Evolutionary conservation across 139 green algal species (phyloP), one percentile per base, ranked within the genome.

Genomic region (Chlamydomonas incerta): DNA sequence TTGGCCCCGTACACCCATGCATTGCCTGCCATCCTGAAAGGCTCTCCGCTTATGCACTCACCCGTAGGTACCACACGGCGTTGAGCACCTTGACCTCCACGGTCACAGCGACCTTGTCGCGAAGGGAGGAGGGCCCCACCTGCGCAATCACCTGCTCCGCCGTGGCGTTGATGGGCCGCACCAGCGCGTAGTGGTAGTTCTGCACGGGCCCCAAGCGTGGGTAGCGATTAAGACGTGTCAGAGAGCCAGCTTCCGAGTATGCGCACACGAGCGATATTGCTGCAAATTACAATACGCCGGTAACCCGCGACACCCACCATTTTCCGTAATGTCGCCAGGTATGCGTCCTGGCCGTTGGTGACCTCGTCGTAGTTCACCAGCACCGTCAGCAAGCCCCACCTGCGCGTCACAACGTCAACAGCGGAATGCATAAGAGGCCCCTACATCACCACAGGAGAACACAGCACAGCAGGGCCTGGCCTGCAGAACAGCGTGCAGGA

Each of bases 331-430:
- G 34, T 71, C 13, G 26, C n/a, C 68, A 86, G 50, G 67, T 79
- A 79, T 0, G 68, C 35, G 69, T 86, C 80, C 68, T 70, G 11
- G 33, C 68, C 80, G 18, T 52, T 31, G 14, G 68, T 60, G n/a
- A 79, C 80, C 13, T 34, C 55, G 33, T 77, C 57, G 33, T 80
- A 79, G 80, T 86, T 79, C 33, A 86, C 28, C 28, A 79, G 68
- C 37, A 79, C 68, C 31, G 80, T 72, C 55, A 86, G 47, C 15
- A 86, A 3, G 52, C 80, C 80, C 80, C 80, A 86, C 80, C 80
- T 83, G 76, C 33, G 68, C 26, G 62, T 14, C n/a, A n/a, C n/a
- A n/a, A n/a, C n/a, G n/a, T n/a, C n/a, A n/a, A n/a, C n/a, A n/a
- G n/a, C n/a, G n/a, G n/a, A n/a, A n/a, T n/a, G n/a, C n/a, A n/a